Evolutionary conservation across 2,329 filamentous ascomycete genomes (phyloP).

Genomic region (Calcarisporium arbuscula): DNA sequence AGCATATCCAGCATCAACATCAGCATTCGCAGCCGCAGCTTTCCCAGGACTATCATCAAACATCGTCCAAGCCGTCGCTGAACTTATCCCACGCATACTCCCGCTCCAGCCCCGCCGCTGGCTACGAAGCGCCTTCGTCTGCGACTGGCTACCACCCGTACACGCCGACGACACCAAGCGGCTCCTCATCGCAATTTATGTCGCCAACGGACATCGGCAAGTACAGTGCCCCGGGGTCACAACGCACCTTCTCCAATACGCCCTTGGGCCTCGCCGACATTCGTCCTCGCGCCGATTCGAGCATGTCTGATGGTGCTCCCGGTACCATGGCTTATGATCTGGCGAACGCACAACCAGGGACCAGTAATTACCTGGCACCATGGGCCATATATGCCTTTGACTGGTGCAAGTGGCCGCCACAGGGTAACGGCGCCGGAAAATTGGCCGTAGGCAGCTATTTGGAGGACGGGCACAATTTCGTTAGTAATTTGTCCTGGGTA

Average conservation of each 20-base stretch:
- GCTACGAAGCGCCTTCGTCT: conserved; percentile 48
- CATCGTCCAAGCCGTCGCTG: conserved; percentile 61
- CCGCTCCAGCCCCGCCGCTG: conserved; percentile 69
- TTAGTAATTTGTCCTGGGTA: conserved; percentile 38
- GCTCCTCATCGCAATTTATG: conserved; percentile 57
- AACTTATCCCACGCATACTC: conserved; percentile 70
- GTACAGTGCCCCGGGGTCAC: conserved; percentile 51
- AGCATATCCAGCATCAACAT: too few relatives aligned
- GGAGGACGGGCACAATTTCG: conserved; percentile 97
- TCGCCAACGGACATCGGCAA: conserved; percentile 46
- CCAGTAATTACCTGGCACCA: conserved; percentile 88
- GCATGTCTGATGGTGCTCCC: conserved; percentile 64
- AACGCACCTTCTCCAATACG: conserved; percentile 68
- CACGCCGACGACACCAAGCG: conserved; percentile 58
- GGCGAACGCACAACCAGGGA: conserved; percentile 58
- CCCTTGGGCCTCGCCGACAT: conserved; percentile 90
- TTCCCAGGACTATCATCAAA: conserved; percentile 49
- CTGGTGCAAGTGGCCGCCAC: conserved; percentile 97
- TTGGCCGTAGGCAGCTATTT: conserved; percentile 93
- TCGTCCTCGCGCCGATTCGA: conserved; percentile 76
- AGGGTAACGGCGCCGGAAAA: conserved; percentile 77
- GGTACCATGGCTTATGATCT: conserved; percentile 60
- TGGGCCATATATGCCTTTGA: conserved; percentile 97
- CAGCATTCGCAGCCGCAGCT: conserved; percentile 27
- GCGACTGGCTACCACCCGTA: conserved; percentile 50